Percentiles rank a stretch among this genome's conserved stretches.
phyloP scores from a whole-genome alignment of 2,329 filamentous ascomycete genomes.

The Colletotrichum tofieldiae region DNA sequence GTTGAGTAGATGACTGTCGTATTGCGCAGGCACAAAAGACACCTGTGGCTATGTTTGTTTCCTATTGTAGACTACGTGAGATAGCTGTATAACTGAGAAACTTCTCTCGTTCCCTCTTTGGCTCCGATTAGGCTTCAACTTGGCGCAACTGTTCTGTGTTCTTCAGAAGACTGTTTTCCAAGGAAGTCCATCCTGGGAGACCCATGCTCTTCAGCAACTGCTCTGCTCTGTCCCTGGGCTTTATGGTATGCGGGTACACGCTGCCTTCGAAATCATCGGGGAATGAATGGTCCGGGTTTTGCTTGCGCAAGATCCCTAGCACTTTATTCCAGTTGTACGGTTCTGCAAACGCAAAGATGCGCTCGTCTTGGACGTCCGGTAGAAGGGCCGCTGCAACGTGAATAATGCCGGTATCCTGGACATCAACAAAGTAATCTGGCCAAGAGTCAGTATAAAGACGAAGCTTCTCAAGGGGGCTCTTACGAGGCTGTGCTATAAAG shows the following conservation, averaged over 20 bases:
- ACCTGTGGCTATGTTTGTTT: not conserved
- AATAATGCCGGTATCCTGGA: conserved; percentile 64
- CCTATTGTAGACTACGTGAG: not conserved
- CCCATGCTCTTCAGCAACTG: not conserved
- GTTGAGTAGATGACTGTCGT: too few relatives aligned
- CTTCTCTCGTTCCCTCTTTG: too few relatives aligned
- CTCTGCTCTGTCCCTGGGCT: conserved; percentile 7
- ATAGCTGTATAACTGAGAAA: not conserved
- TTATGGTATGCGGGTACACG: not conserved
- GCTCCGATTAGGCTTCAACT: not conserved
- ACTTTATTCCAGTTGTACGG: conserved; percentile 63
- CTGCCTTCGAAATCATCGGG: conserved; percentile 45
- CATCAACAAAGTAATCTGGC: conserved; percentile 64
- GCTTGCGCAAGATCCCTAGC: conserved; percentile 47
- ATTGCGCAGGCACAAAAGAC: not conserved
- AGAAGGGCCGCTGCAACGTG: conserved; percentile 67
- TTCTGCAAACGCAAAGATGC: conserved; percentile 68
- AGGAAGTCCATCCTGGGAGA: not conserved
- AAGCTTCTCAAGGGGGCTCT: conserved; percentile 50
- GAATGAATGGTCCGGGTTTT: conserved; percentile 42
- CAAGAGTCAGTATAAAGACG: conserved; percentile 48
- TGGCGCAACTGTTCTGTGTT: not conserved
- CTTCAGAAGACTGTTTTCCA: conserved; percentile 1
- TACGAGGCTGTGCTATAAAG: not conserved
- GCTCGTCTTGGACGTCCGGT: conserved; percentile 61